These are phyloP conservation scores for Leucocoprinus leucothites DNA, from an alignment of 768 basidiomycete genomes.

Conservation along the genomic window DNA sequence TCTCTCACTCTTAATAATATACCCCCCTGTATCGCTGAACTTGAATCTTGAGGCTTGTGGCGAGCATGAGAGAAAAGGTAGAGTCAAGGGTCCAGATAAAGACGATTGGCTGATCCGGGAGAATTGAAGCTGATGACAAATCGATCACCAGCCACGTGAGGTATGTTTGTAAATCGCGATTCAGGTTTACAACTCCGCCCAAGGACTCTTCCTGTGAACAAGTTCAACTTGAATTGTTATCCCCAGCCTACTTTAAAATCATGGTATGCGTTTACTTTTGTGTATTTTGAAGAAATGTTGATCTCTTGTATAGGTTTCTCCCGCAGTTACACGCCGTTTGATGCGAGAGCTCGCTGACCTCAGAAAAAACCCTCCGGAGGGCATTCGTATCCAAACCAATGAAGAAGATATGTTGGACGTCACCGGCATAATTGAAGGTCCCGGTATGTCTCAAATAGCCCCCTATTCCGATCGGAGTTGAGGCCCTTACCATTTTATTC, in stretches of 20 bases:
- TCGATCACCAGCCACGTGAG: constrained; percentile 8
- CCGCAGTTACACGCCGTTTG: constrained; percentile 73
- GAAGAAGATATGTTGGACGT: constrained; percentile 90
- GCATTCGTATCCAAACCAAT: constrained; percentile 81
- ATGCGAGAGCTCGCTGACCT: constrained; percentile 85
- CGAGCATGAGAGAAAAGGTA: too few relatives aligned
- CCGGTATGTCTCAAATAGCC: constrained; percentile 52
- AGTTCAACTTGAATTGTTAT: neutral
- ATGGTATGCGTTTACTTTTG: neutral
- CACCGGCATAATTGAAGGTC: constrained; percentile 85
- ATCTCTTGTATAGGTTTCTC: constrained; percentile 20
- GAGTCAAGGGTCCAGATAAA: too few relatives aligned
- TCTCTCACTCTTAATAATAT: neutral
- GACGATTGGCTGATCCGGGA: neutral
- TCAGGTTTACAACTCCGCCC: neutral
- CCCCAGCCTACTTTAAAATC: neutral
- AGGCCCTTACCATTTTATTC: neutral
- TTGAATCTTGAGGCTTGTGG: too few relatives aligned
- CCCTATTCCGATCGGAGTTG: constrained; percentile 8
- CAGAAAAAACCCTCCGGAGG: constrained; percentile 81
- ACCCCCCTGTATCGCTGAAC: neutral
- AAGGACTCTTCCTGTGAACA: neutral
- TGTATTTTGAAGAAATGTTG: too few relatives aligned
- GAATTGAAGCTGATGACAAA: constrained; percentile 3
- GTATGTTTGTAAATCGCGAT: constrained; percentile 10